Conservation (phyloP, 2,329 filamentous ascomycete genomes). For the Raffaelea ambrosiae region DNA sequence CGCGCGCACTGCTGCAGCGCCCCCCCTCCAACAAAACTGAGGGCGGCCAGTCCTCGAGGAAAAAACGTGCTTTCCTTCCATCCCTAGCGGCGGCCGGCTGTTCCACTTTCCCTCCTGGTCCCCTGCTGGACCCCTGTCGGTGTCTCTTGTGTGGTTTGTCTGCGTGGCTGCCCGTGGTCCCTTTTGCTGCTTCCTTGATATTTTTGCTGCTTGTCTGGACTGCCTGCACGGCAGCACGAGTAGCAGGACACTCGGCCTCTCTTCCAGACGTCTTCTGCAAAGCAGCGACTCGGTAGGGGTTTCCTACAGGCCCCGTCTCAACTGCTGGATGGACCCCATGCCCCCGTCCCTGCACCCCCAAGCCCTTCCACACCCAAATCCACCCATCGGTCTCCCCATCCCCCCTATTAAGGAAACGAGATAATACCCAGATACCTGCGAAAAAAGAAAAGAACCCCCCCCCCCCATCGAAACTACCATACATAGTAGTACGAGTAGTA, state of each 20-base stretch:
- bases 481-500: too few species aligned
- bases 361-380: too few species aligned
- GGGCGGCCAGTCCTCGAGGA: neutral
- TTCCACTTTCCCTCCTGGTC: conserved; percentile 3
- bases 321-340: neutral
- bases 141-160: neutral
- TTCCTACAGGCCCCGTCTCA: too few species aligned
- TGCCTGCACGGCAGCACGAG: too few species aligned
- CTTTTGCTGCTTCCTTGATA: neutral
- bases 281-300: too few species aligned
- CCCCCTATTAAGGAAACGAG: neutral
- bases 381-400: neutral
- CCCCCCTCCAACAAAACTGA: neutral
- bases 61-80: conserved; percentile 15
- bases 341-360: too few species aligned
- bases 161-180: neutral
- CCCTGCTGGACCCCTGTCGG: neutral
- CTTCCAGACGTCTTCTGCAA: too few species aligned
- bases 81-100: conserved; percentile 11
- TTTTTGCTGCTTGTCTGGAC: too few species aligned
- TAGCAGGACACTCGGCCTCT: too few species aligned
- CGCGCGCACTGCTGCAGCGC: neutral
- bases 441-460: too few species aligned
- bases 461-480: too few species aligned
- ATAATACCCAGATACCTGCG: too few species aligned